Base-by-base conservation (phyloP, 2,329 filamentous ascomycete genomes). In the Dothidotthia symphoricarpi region DNA sequence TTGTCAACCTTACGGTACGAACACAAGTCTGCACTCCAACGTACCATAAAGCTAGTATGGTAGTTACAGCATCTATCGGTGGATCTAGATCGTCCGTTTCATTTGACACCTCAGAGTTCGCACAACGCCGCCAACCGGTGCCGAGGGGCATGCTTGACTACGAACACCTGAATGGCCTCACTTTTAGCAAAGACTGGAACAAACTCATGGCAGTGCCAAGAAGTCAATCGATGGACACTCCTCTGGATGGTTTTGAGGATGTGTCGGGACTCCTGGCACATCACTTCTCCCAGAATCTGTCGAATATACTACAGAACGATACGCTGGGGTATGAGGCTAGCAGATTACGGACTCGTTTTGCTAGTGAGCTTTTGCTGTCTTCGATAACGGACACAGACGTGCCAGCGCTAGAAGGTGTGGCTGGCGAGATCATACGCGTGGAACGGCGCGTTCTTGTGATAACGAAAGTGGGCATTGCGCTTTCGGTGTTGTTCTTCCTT, bases 371-470 rank as follows among this genome's bases (percentile, higher is more conserved):
- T 1, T 24, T 52, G 1, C 24, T 36, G 11, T 42, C 26, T 22
- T 45, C 45, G 9, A 26, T 51, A 7, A 31, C 24, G 15, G 28
- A 37, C 14, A n/a, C 24, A n/a, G 28, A 29, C 6, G 19, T 24
- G 5, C 22, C 26, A n/a, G 17, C 32, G 4, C 19, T 22, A 9
- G 36, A 42, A 22, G 31, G 12, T 4, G 14, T 39, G 7, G 11
- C 10, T 3, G 54, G 49, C 2, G 27, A 36, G 13, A 16, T 8
- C 0, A 40, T 32, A 1, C 24, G 19, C 2, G n/a, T 39, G 6
- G 44, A 49, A 25, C 25, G 38, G 6, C 36, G 53, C 11, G 39
- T 57, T 17, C 32, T 47, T 9, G 46, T 57, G 5, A 34, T 51
- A 7, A 16, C 38, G 2, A 50, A 41, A 13, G 39, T 44, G 11